A percentile compares a stretch with the other conserved stretches of the same genome.
These are phyloP conservation scores for Aspergillus flavus DNA, from an alignment of 2,329 filamentous ascomycete genomes.

Conservation along the genomic window DNA sequence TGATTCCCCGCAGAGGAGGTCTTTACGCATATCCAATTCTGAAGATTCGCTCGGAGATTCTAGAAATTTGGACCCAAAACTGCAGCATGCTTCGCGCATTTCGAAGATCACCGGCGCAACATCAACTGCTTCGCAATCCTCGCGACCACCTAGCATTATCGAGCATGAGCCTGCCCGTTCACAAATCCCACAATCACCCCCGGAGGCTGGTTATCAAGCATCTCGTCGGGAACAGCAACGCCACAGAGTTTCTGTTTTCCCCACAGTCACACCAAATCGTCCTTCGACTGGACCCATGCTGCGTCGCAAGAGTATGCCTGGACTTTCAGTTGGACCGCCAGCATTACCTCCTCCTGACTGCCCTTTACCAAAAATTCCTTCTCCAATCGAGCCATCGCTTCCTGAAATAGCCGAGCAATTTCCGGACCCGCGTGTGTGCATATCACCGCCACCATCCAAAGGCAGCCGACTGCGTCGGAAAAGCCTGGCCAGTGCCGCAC, in stretches of 20 bases:
- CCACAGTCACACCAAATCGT: conserved; percentile 6
- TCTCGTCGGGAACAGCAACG: conserved; percentile 15
- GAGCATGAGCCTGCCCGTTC: conserved; percentile 12
- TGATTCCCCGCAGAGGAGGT: conserved; percentile 21
- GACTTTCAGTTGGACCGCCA: conserved; percentile 33
- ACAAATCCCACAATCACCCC: conserved; percentile 9
- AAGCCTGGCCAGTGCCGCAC: conserved; percentile 5
- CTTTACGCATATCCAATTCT: conserved; percentile 32
- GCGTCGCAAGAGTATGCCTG: conserved; percentile 38
- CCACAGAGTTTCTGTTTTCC: conserved; percentile 18
- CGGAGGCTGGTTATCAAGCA: background rate
- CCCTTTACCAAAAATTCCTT: conserved; percentile 37
- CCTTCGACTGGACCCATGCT: conserved; percentile 20
- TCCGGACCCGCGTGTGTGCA: conserved; percentile 7
- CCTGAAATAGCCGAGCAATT: conserved; percentile 1
- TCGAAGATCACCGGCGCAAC: conserved; percentile 10
- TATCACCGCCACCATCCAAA: conserved; percentile 13
- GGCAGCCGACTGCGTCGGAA: conserved; percentile 12
- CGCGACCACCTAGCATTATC: conserved; percentile 26
- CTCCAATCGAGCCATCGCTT: conserved; percentile 16
- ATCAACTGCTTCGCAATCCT: conserved; percentile 19
- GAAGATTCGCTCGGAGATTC: conserved; percentile 30
- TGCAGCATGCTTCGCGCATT: conserved; percentile 21
- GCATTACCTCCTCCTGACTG: conserved; percentile 36
- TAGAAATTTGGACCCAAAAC: conserved; percentile 10